Percentiles rank a stretch among this genome's conserved stretches.
Conservation (phyloP, 2,329 filamentous ascomycete species). For the Diaporthe nobilis region DNA sequence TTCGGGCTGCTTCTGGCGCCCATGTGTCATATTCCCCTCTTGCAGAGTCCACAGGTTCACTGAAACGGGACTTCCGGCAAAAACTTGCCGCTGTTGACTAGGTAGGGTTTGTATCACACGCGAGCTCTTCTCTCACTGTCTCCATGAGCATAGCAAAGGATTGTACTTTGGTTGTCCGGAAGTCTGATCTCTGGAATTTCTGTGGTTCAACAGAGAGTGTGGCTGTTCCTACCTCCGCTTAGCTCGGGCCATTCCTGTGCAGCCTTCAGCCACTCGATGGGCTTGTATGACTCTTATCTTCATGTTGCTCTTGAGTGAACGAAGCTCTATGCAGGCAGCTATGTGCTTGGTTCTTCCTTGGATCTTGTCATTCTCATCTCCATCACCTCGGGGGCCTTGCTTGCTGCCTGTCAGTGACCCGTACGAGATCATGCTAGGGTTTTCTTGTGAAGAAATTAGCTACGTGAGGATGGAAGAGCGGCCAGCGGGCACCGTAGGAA, state of each 20-base stretch:
- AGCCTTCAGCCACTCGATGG: neutral
- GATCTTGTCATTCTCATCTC: neutral
- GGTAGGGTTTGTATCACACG: neutral
- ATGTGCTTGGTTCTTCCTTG: conserved; percentile 1
- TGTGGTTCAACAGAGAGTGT: neutral
- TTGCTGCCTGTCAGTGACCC: neutral
- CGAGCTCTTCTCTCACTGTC: neutral
- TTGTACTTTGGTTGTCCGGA: neutral
- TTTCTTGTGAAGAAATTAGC: neutral
- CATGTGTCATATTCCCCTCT: neutral
- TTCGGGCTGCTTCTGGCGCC: neutral
- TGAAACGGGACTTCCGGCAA: neutral
- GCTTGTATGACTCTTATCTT: neutral
- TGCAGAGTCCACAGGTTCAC: neutral
- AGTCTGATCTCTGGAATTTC: neutral
- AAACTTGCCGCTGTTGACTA: conserved; percentile 1
- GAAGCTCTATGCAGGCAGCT: neutral
- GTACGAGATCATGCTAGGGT: neutral
- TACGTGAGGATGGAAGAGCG: neutral
- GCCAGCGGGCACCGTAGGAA: neutral
- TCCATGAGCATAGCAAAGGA: neutral
- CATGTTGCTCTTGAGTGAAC: neutral
- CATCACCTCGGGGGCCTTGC: neutral
- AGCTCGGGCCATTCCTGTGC: neutral
- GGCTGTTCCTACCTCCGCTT: neutral